These are phyloP conservation scores for Pseudogymnoascus sp. DNA, from an alignment of 2,329 filamentous ascomycete species.

Conservation along the genomic window DNA sequence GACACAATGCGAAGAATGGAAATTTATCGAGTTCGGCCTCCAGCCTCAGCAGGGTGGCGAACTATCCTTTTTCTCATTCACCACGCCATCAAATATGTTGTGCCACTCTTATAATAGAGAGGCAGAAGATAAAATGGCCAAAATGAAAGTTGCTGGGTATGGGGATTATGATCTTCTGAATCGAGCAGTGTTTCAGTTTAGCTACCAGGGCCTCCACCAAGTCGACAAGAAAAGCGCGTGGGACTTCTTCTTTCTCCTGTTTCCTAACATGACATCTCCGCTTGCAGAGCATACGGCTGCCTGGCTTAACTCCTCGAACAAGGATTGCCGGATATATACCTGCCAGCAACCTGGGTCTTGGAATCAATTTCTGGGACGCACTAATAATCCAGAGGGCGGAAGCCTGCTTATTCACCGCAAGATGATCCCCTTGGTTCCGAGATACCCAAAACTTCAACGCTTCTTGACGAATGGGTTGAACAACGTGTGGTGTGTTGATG, in stretches of 20 bases:
- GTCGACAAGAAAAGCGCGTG: slow-evolving; percentile 10
- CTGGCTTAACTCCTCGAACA: slow-evolving; percentile 37
- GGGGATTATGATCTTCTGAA: slow-evolving; percentile 11
- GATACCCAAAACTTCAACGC: slow-evolving; percentile 15
- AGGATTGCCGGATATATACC: slow-evolving; percentile 35
- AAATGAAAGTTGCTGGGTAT: neutral
- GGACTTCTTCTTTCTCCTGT: slow-evolving; percentile 40
- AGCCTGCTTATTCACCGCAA: slow-evolving; percentile 25
- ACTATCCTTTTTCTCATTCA: neutral
- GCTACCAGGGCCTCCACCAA: slow-evolving; percentile 17
- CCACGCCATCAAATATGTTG: neutral
- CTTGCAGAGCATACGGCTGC: slow-evolving; percentile 33
- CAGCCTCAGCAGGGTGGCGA: neutral
- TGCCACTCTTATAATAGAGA: neutral
- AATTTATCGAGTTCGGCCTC: slow-evolving; percentile 18
- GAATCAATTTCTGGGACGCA: slow-evolving; percentile 34
- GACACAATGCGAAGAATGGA: slow-evolving; percentile 22
- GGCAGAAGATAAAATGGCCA: neutral
- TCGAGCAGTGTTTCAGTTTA: slow-evolving; percentile 18
- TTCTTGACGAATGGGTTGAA: slow-evolving; percentile 6
- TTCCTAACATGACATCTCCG: slow-evolving; percentile 33
- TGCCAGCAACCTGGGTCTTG: slow-evolving; percentile 39
- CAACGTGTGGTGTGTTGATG: slow-evolving; percentile 22
- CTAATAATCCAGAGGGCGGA: slow-evolving; percentile 13
- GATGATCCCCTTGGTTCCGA: slow-evolving; percentile 14